phyloP scores from a whole-genome alignment of 1,139 yeast genomes.

The Suhomyces anneliseae region DNA sequence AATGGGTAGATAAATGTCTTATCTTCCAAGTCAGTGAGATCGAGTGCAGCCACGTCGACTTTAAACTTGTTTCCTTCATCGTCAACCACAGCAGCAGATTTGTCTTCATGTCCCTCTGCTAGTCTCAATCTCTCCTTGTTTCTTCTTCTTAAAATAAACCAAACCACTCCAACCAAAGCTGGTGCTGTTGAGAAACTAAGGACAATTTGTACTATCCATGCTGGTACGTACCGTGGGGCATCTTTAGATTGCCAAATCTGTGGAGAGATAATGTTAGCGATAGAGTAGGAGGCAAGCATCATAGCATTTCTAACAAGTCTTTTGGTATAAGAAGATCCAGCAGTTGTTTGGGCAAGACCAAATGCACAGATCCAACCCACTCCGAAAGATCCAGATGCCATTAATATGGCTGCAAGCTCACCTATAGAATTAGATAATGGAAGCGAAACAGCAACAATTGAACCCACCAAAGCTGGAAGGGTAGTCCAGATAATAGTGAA shows the following conservation, averaged over 20 bases:
- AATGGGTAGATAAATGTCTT: conserved; percentile 43
- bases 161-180: conserved; percentile 32
- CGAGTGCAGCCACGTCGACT: conserved; percentile 42
- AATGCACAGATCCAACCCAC: conserved; percentile 24
- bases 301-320: conserved; percentile 24
- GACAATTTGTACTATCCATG: conserved; percentile 57
- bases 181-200: conserved; percentile 46
- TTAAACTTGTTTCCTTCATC: conserved; percentile 29
- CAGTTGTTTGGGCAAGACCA: conserved; percentile 24
- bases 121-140: conserved; percentile 30
- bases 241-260: conserved; percentile 25
- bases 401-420: conserved; percentile 33
- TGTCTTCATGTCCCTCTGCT: conserved; percentile 3
- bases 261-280: conserved; percentile 30
- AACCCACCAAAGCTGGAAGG: conserved; percentile 43
- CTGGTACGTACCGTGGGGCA: conserved; percentile 29
- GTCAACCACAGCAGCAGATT: conserved; percentile 25
- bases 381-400: conserved; percentile 24
- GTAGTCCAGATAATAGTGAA: conserved; percentile 23
- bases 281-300: conserved; percentile 23
- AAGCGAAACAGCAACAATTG: conserved; percentile 44
- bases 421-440: conserved; percentile 43
- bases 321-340: conserved; percentile 28
- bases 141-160: conserved; percentile 37
- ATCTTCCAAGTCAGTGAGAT: conserved; percentile 49